phyloP scores from a whole-genome alignment of 2,329 filamentous ascomycete genomes.

The Colletotrichum costaricense region DNA sequence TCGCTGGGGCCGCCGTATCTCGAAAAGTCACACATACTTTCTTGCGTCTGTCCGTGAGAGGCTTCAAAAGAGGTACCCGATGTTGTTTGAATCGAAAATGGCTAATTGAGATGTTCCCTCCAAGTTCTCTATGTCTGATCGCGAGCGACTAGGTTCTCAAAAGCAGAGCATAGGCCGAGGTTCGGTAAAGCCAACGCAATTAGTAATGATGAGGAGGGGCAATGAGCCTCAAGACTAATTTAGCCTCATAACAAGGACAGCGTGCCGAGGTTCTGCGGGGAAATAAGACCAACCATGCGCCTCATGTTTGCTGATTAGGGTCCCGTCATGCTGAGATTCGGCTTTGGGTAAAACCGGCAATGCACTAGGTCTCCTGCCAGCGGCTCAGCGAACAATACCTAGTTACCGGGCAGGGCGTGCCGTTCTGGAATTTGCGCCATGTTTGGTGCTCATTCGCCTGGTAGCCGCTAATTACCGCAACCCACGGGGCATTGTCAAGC shows the following conservation, averaged over 20 bases:
- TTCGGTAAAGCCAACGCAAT: not conserved
- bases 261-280: not conserved
- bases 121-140: not conserved
- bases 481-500: too few species aligned
- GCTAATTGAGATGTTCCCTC: not conserved
- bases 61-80: not conserved
- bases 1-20: constrained; percentile 52
- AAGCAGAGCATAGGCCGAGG: not conserved
- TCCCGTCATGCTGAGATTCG: not conserved
- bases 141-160: too few species aligned
- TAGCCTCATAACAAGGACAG: not conserved
- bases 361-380: too few species aligned
- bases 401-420: too few species aligned
- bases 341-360: not conserved
- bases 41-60: not conserved
- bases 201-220: not conserved
- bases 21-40: constrained; percentile 42
- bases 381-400: too few species aligned
- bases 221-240: not conserved
- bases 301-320: not conserved
- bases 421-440: too few species aligned
- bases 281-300: not conserved
- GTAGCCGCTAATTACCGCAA: too few species aligned
- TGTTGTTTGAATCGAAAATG: not conserved
- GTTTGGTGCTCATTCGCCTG: too few species aligned